phyloP scores from a whole-genome alignment of 805 yeast species.

The Cyberlindnera petersonii region DNA sequence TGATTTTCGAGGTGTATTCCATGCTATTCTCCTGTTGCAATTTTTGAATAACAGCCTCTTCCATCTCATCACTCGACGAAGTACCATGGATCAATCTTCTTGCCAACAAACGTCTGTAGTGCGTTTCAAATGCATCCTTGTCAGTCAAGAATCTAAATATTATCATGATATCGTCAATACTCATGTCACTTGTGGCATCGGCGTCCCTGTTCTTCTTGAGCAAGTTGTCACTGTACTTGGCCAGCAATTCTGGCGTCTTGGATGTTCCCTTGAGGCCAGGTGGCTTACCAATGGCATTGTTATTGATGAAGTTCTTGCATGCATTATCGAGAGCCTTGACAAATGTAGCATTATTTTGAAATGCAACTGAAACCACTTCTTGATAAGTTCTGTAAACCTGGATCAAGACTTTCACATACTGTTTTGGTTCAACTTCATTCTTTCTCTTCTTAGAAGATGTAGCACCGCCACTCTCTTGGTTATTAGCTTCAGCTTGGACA shows the following conservation, averaged over 20 bases:
- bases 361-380: slow-evolving; percentile 59
- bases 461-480: too few relatives aligned
- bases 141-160: slow-evolving; percentile 86
- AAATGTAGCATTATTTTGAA: slow-evolving; percentile 71
- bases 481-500: slow-evolving; percentile 19
- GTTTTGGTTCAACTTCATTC: slow-evolving; percentile 56
- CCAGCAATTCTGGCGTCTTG: slow-evolving; percentile 89
- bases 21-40: slow-evolving; percentile 85
- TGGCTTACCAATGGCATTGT: slow-evolving; percentile 69
- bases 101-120: slow-evolving; percentile 85
- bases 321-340: slow-evolving; percentile 88
- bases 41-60: slow-evolving; percentile 78
- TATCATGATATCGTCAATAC: slow-evolving; percentile 79
- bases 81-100: slow-evolving; percentile 85
- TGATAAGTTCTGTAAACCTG: slow-evolving; percentile 65
- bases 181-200: slow-evolving; percentile 66
- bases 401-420: slow-evolving; percentile 74
- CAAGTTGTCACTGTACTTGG: slow-evolving; percentile 81
- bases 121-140: slow-evolving; percentile 91
- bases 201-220: slow-evolving; percentile 69
- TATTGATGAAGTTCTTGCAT: slow-evolving; percentile 78
- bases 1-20: slow-evolving; percentile 90
- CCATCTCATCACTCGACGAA: slow-evolving; percentile 76
- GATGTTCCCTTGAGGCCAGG: slow-evolving; percentile 41
- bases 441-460: slow-evolving; percentile 32